Base-by-base conservation (phyloP, 2,329 filamentous ascomycete genomes). In the Epichloe sibirici region DNA sequence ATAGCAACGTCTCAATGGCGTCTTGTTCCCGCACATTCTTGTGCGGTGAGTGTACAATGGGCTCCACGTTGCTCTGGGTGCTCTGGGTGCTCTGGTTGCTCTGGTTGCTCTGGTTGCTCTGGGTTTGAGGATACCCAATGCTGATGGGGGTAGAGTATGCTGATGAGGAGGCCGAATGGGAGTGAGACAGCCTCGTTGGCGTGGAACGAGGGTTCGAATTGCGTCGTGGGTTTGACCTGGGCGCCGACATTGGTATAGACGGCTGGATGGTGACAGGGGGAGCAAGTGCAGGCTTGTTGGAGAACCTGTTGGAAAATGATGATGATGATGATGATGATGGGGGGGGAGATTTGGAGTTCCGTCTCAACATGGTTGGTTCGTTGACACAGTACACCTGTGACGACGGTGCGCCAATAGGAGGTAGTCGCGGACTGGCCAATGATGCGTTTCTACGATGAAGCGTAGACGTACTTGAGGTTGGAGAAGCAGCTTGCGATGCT, bases 1-100 rank as follows among this genome's bases (percentile, higher is more conserved):
- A 90, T 28, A 91, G 72, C 25, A 93, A 69, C 0, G 86, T 85
- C 63, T 90, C 87, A 46, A 91, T 82, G 5, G 88, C 88, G 61
- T 91, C 88, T 62, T 90, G 86, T 63, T 93, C 88, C 42, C 53
- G 45, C n/a, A 54, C 40, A 25, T 54, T 54, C n/a, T 54, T 54
- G n/a, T 51, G 53, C n/a, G 53, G 53, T 17, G 53, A 54, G 45
- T 45, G 44, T 3, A 54, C 25, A 15, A 25, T 45, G 17, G 43
- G 12, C 2, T 51, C 52, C 47, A 28, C 11, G n/a, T 25, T 38
- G 49, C 86, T 79, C 55, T 63, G 61, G n/a, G 34, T 35, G 34
- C 7, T 12, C 7, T 35, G 34, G 34, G 34, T 7, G 34, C 7
- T 7, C 34, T 7, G 12, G 7, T 12, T 12, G 34, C 34, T 7